phyloP scores from a whole-genome alignment of 2,329 filamentous ascomycete species.

The Aspergillus sp. region DNA sequence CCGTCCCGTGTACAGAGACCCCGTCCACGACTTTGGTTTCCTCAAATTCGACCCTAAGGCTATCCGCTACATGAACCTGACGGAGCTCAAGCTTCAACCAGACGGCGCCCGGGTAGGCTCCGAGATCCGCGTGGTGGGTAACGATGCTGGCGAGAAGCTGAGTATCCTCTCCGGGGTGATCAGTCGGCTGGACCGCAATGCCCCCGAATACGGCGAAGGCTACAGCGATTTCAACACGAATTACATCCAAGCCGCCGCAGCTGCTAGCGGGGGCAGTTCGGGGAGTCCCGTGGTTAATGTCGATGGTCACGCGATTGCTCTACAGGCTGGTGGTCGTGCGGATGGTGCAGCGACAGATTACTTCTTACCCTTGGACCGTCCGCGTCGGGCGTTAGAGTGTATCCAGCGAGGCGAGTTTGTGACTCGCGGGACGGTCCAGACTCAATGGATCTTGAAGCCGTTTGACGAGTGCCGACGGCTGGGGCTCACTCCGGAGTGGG shows the following conservation, averaged over 20 bases:
- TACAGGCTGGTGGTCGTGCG: conserved; percentile 87
- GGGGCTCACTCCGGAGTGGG: conserved; percentile 76
- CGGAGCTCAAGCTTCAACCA: conserved; percentile 69
- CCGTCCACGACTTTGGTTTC: conserved; percentile 97
- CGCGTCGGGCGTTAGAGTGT: conserved; percentile 75
- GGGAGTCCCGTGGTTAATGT: conserved; percentile 96
- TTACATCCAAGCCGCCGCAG: conserved; percentile 96
- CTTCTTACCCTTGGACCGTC: conserved; percentile 87
- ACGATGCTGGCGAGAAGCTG: conserved; percentile 96
- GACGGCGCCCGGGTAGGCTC: conserved; percentile 80
- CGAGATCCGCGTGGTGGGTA: conserved; percentile 94
- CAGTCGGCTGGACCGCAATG: conserved; percentile 89
- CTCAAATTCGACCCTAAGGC: conserved; percentile 90
- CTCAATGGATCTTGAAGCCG: conserved; percentile 91
- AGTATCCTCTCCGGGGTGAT: conserved; percentile 97
- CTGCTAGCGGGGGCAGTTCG: conserved; percentile 94
- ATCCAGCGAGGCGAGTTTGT: conserved; percentile 69
- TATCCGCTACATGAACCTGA: conserved; percentile 94
- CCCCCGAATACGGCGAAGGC: conserved; percentile 93
- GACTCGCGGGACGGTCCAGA: conserved; percentile 92
- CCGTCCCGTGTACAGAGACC: conserved; percentile 92
- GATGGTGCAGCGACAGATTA: conserved; percentile 97
- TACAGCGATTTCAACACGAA: conserved; percentile 96
- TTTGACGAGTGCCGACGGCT: conserved; percentile 94
- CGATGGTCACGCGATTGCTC: conserved; percentile 79